phyloP scores from a whole-genome alignment of 306 rosid species.

The Pyrus bretschneideri region DNA sequence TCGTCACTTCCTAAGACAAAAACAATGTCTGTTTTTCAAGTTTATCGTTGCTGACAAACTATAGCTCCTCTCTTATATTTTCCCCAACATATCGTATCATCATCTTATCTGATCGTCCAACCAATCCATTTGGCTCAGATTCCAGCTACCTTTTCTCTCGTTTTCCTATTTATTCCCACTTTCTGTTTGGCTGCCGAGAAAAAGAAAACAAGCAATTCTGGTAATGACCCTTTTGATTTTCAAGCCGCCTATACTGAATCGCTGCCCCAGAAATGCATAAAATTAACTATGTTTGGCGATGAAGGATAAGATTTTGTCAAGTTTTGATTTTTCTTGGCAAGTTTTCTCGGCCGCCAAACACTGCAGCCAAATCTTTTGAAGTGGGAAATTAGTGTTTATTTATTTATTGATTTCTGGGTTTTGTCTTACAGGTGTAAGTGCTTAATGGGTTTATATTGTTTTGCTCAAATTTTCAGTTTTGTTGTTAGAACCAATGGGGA shows the following conservation, averaged over 20 bases:
- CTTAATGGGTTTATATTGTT: background rate
- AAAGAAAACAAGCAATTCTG: background rate
- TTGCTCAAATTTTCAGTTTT: background rate
- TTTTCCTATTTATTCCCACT: background rate
- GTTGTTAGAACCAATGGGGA: slow-evolving; percentile 48
- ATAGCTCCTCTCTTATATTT: background rate
- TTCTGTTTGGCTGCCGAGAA: slow-evolving; percentile 9
- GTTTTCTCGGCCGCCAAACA: background rate
- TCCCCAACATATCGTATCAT: background rate
- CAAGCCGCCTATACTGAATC: background rate
- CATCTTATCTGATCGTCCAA: slow-evolving; percentile 8
- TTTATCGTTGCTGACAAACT: slow-evolving; percentile 39
- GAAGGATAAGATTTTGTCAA: background rate
- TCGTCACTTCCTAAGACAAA: slow-evolving; percentile 3
- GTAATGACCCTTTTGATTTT: background rate
- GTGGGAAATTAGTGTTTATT: background rate
- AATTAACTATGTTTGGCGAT: background rate
- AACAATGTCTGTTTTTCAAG: slow-evolving; percentile 3
- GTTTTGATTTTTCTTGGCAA: background rate
- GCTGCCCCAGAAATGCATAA: background rate
- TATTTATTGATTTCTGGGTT: slow-evolving; percentile 6
- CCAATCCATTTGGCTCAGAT: background rate
- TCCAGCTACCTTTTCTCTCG: slow-evolving; percentile 12
- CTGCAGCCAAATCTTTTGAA: background rate
- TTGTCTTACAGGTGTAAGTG: background rate